phyloP scores from a whole-genome alignment of 228 moss, liverwort and hornwort species.

The Sphagnum magellanicum region DNA sequence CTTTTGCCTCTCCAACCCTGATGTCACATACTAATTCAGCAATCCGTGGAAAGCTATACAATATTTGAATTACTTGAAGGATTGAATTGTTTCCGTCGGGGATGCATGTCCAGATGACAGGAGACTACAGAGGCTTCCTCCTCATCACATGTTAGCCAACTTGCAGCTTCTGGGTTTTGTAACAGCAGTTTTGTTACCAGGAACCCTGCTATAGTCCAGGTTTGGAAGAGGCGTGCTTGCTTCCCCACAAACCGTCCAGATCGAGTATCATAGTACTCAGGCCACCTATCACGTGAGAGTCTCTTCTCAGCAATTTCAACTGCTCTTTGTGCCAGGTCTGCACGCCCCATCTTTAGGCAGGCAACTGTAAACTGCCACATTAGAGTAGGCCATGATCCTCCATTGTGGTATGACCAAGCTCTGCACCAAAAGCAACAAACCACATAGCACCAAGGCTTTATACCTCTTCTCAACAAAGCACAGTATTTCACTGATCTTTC shows the following conservation, averaged over 20 bases:
- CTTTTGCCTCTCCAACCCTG: too few relatives aligned
- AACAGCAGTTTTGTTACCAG: conserved; percentile 35
- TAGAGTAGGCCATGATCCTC: conserved; percentile 51
- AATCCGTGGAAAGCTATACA: too few relatives aligned
- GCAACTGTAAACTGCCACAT: conserved; percentile 59
- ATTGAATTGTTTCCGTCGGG: conserved; percentile 2
- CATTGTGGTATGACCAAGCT: conserved; percentile 48
- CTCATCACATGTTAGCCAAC: conserved; percentile 25
- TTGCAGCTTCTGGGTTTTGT: conserved; percentile 30
- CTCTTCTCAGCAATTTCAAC: conserved; percentile 29
- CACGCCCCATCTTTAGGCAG: conserved; percentile 45
- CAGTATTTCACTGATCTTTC: too few relatives aligned
- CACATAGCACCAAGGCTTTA: too few relatives aligned
- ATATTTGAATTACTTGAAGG: too few relatives aligned
- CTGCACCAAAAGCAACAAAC: conserved; percentile 9
- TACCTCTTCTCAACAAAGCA: too few relatives aligned
- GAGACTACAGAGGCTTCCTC: conserved; percentile 21
- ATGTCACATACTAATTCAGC: too few relatives aligned
- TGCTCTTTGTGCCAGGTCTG: conserved; percentile 27
- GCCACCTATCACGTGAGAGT: conserved; percentile 32
- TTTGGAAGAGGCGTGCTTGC: conserved; percentile 38
- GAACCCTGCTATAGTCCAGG: conserved; percentile 39
- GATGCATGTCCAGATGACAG: conserved; percentile 16
- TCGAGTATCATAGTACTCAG: conserved; percentile 37
- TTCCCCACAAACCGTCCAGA: conserved; percentile 30